phyloP scores from a whole-genome alignment of 164 flowering plant genomes.

The Akebia trifoliata region DNA sequence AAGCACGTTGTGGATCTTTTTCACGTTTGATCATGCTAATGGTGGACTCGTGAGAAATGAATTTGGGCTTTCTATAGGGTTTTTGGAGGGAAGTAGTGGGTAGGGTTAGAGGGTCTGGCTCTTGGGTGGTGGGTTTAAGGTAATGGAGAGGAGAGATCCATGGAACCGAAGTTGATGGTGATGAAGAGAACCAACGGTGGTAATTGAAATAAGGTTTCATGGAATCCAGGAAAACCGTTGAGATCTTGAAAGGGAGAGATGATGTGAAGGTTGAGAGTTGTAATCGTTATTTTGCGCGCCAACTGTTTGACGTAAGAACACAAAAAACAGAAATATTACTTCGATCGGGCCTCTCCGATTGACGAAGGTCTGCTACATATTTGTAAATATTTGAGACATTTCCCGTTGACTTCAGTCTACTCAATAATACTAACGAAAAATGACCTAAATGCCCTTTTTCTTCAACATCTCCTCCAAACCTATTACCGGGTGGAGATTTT shows the following conservation, averaged over 20 bases:
- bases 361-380: no score
- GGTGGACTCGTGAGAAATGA: conserved; percentile 57
- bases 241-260: neutral
- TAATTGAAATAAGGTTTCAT: conserved; percentile 4
- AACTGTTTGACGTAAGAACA: conserved; percentile 8
- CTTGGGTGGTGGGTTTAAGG: conserved; percentile 21
- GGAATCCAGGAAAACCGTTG: neutral
- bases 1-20: conserved; percentile 64
- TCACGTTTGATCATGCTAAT: conserved; percentile 59
- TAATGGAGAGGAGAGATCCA: conserved; percentile 70
- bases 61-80: conserved; percentile 39
- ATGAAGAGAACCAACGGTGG: conserved; percentile 20
- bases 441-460: no score
- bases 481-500: no score
- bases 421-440: no score
- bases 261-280: neutral
- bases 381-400: no score
- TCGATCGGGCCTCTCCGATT: no score
- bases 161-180: conserved; percentile 40
- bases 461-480: no score
- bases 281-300: neutral
- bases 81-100: conserved; percentile 14
- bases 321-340: neutral
- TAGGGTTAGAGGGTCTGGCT: conserved; percentile 43
- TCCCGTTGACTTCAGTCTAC: no score